A percentile compares a stretch with the other conserved stretches of the same genome.
Evolutionary conservation across 1,284 basidiomycete species (phyloP).

Genomic region (Ustilago bromivora): DNA sequence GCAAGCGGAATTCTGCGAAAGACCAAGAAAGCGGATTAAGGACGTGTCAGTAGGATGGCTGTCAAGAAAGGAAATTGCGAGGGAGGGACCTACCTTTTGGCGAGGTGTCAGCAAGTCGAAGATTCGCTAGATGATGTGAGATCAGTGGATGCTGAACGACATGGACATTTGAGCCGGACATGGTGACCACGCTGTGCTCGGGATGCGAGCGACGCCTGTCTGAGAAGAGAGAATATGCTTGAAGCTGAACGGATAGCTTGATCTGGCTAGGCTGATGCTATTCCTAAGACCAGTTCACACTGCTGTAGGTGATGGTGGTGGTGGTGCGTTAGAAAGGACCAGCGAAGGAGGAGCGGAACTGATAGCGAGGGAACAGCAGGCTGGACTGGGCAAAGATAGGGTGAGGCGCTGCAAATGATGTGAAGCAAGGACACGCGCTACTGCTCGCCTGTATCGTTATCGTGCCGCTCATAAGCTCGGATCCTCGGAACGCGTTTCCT

Average conservation of each 20-base stretch:
- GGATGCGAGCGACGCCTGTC: not conserved
- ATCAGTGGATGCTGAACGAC: slow-evolving; percentile 59
- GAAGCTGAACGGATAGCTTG: not conserved
- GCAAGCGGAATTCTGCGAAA: slow-evolving; percentile 51
- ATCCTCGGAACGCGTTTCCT: slow-evolving; percentile 36
- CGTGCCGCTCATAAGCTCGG: slow-evolving; percentile 12
- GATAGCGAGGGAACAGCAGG: not conserved
- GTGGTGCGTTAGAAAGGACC: not conserved
- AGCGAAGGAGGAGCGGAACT: not conserved
- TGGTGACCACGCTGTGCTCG: slow-evolving; percentile 12
- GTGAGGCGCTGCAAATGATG: slow-evolving; percentile 11
- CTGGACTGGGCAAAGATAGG: not conserved
- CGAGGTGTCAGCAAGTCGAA: slow-evolving; percentile 57
- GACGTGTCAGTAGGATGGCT: not conserved
- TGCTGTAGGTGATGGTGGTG: slow-evolving; percentile 1
- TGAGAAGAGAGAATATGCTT: not conserved
- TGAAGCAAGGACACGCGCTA: slow-evolving; percentile 22
- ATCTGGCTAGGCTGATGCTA: not conserved
- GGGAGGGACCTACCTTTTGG: slow-evolving; percentile 43
- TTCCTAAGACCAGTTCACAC: too few species aligned
- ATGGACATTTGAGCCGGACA: slow-evolving; percentile 45
- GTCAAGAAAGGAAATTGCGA: too few species aligned
- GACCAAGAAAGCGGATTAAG: not conserved
- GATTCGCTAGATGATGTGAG: slow-evolving; percentile 56
- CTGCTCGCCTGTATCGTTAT: not conserved